These are phyloP conservation scores for Nicotiana knightiana DNA, from an alignment of 257 asterid species.

Conservation along the genomic window DNA sequence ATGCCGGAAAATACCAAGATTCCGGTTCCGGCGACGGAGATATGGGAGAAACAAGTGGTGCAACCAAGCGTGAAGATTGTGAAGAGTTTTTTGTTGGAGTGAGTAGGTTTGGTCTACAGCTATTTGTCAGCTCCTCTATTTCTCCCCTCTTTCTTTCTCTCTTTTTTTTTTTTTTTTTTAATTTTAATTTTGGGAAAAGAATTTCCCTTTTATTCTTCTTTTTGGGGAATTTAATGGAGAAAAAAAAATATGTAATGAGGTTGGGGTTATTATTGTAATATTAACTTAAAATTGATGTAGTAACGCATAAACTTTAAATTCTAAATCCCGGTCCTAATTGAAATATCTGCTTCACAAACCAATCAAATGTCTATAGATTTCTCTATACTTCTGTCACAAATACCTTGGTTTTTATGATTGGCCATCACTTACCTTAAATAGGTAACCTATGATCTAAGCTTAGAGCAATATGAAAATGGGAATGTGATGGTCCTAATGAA, in stretches of 20 bases:
- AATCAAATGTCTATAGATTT: neutral
- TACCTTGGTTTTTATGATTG: neutral
- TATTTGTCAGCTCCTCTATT: slow-evolving; percentile 36
- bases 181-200: no score
- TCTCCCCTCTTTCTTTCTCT: no score
- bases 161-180: no score
- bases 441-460: slow-evolving; percentile 10
- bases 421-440: slow-evolving; percentile 14
- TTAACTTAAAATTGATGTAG: no score
- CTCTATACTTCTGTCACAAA: neutral
- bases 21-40: slow-evolving; percentile 23
- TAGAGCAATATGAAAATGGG: slow-evolving; percentile 10
- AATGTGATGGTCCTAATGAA: slow-evolving; percentile 14
- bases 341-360: neutral
- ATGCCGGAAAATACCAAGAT: neutral
- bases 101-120: slow-evolving; percentile 49
- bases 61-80: slow-evolving; percentile 65
- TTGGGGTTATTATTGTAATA: no score
- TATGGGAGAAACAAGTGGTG: slow-evolving; percentile 56
- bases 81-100: slow-evolving; percentile 66
- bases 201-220: no score
- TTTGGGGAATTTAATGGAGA: no score
- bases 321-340: neutral
- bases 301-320: no score
- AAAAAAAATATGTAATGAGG: no score